Conservation (phyloP, 169 alveolate species). For the Plasmodium ovale region DNA sequence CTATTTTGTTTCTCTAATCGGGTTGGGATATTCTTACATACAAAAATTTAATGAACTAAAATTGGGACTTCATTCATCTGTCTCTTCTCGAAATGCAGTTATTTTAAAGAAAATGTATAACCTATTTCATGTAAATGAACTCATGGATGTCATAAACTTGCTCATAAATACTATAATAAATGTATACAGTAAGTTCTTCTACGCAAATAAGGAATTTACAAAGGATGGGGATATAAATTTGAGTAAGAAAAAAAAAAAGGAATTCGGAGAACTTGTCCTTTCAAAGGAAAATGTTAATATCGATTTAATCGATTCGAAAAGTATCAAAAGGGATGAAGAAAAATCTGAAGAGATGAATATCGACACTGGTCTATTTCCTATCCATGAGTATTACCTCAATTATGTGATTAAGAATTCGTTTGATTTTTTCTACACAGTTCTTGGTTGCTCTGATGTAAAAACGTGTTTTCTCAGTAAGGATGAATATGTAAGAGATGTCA, state of each 20-base stretch:
- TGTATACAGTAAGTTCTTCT: constrained; percentile 36
- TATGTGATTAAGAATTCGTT: constrained; percentile 23
- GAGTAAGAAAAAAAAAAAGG: constrained; percentile 22
- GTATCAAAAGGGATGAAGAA: neutral
- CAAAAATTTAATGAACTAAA: constrained; percentile 23
- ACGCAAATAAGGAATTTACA: neutral
- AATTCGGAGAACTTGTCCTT: constrained; percentile 18
- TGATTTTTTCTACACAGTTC: constrained; percentile 36
- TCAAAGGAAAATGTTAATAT: constrained; percentile 1
- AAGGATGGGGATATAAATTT: neutral
- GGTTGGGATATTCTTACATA: constrained; percentile 58
- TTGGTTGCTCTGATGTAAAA: constrained; percentile 10
- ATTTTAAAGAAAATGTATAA: constrained; percentile 24
- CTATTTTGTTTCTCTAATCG: constrained; percentile 52
- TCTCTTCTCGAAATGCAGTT: constrained; percentile 1
- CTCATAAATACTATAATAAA: constrained; percentile 13
- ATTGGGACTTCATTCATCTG: constrained; percentile 44
- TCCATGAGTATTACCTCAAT: constrained; percentile 19
- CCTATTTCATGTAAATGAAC: constrained; percentile 47
- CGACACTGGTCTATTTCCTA: neutral
- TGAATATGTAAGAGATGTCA: constrained; percentile 1
- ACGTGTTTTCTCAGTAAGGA: constrained; percentile 24
- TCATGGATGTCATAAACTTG: constrained; percentile 3
- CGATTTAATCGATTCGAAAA: neutral
- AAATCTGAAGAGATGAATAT: neutral